A percentile compares a stretch with the other conserved stretches of the same genome.
phyloP scores from a whole-genome alignment of 2,329 filamentous ascomycete species.

The Colletotrichum chlorophyti region DNA sequence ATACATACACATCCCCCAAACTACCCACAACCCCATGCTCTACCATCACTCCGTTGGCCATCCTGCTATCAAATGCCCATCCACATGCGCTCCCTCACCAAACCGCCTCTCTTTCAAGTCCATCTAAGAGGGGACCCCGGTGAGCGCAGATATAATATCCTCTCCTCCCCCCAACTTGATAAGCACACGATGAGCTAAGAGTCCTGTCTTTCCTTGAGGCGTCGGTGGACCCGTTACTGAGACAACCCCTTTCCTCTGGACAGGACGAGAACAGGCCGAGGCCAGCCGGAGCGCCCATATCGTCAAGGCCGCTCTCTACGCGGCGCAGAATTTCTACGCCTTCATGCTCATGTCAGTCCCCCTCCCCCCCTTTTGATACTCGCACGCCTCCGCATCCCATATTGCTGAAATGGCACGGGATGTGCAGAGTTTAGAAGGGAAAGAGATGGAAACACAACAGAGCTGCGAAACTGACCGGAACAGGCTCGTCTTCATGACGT shows the following conservation, averaged over 20 bases:
- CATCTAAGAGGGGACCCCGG: conserved; percentile 19
- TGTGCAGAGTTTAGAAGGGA: neutral
- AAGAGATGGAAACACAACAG: neutral
- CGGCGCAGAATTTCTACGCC: conserved; percentile 94
- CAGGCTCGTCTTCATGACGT: conserved; percentile 99
- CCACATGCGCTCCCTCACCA: conserved; percentile 8
- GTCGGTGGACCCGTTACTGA: conserved; percentile 61
- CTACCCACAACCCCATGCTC: neutral
- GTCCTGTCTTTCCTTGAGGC: conserved; percentile 32
- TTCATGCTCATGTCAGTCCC: conserved; percentile 97
- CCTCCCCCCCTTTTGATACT: neutral
- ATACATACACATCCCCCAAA: neutral
- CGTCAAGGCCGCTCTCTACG: conserved; percentile 85
- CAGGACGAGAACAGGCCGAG: conserved; percentile 74
- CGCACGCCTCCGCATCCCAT: too few relatives aligned
- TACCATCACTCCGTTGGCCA: conserved; percentile 2
- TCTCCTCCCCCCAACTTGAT: neutral
- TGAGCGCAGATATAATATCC: conserved; percentile 17
- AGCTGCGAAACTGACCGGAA: conserved; percentile 2
- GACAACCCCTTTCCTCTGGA: conserved; percentile 66
- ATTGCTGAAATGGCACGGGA: too few relatives aligned
- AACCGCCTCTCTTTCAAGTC: conserved; percentile 15
- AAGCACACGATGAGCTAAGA: conserved; percentile 29
- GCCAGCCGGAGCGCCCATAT: conserved; percentile 74
- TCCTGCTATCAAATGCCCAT: neutral